These are phyloP conservation scores for Lactuca saligna DNA, from an alignment of 129 eudicot genomes.

Conservation along the genomic window DNA sequence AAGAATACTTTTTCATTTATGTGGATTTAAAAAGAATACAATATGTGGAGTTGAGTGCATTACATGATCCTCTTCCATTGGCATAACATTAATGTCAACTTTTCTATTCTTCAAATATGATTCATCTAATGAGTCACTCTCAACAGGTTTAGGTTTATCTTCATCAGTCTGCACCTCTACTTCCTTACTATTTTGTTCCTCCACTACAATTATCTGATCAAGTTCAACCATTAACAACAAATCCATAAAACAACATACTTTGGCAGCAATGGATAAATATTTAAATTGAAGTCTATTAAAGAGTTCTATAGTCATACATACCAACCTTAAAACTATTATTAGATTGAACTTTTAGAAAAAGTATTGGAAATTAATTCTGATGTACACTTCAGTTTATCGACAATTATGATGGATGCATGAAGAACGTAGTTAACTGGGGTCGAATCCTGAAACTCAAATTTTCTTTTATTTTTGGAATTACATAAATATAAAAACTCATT, in stretches of 20 bases:
- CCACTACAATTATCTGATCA: conserved; percentile 64
- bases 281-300: no score
- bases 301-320: no score
- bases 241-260: background rate
- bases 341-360: no score
- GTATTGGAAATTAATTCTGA: no score
- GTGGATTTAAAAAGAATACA: no score
- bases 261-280: background rate
- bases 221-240: background rate
- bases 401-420: no score
- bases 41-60: background rate
- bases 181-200: conserved; percentile 66
- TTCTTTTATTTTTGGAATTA: no score
- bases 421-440: no score
- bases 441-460: no score
- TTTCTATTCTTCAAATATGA: conserved; percentile 35
- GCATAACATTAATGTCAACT: conserved; percentile 81
- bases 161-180: conserved; percentile 59
- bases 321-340: no score
- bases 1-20: background rate
- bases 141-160: conserved; percentile 31
- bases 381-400: no score
- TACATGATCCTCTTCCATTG: conserved; percentile 86
- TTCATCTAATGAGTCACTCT: conserved; percentile 33
- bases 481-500: no score